Base-by-base conservation (phyloP, 2,329 filamentous ascomycete species). In the Dactylonectria macrodidyma region DNA sequence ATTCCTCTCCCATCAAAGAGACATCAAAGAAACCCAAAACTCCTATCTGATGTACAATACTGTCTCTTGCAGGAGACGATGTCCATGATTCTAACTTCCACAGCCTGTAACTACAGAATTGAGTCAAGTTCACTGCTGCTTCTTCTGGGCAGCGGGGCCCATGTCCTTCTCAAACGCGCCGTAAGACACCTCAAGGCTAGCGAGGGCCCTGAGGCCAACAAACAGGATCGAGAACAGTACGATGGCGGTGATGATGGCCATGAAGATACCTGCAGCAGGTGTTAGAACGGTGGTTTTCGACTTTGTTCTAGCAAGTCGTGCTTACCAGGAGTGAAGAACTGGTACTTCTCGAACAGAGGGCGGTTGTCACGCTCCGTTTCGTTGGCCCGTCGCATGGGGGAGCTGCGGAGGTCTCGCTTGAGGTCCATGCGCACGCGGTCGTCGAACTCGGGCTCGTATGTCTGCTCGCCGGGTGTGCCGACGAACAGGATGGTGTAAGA, bases 161-260 rank as follows among this genome's bases (percentile, higher is more conserved):
- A 94, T 97, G 75, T 98, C 95, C 86, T 97, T 98, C 79, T 97
- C 95, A 79, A 98, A 99, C 2, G 96, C 95, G 70, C 93, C 94
- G 80, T 98, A 98, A 1, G 94, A 93, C 34, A 98, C 94, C 80
- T 98, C 88, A 19, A 99, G 86, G 73, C 94, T 95, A 7, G 89
- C 85, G 12, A 98, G 86, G 14, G 93, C 95, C 67, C 82, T 89
- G 62, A 98, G 83, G 14, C 92, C 96, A 64, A 95, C 91, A 72
- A 92, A 91, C 6, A 97, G 84, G 73, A 98, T 95, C 33, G 89
- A 84, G 68, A 97, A 82, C 56, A 97, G 86, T 46, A 97, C 80
- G 19, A 96, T 80, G 3, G 89, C 84, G 24, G 91, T 91, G 44
- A 95, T 78, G 22, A 97, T 83, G 33, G 90, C 92, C 92, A 97